phyloP scores from a whole-genome alignment of 2,329 filamentous ascomycete species.

The Neofusicoccum sp. region DNA sequence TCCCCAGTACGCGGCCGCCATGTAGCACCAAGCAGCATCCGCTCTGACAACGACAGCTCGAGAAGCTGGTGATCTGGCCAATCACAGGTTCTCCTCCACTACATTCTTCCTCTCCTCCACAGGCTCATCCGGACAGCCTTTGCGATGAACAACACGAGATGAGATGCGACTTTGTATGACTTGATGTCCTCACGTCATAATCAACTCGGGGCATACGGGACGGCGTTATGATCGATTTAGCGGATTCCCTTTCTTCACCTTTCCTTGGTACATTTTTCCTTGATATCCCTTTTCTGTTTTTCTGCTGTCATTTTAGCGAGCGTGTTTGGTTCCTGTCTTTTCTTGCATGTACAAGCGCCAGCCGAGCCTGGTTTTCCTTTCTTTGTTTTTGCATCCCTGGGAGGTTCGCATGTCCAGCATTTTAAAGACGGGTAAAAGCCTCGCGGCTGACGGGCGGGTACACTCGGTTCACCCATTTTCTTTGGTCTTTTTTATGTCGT shows the following conservation, averaged over 20 bases:
- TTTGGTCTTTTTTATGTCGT: constrained; percentile 44
- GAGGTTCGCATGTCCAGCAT: constrained; percentile 49
- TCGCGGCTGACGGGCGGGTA: constrained; percentile 47
- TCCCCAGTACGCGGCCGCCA: constrained; percentile 70
- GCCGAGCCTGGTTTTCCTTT: constrained; percentile 36
- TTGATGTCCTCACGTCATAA: constrained; percentile 46
- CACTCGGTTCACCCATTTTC: constrained; percentile 35
- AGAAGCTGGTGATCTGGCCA: constrained; percentile 46
- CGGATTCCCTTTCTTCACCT: constrained; percentile 40
- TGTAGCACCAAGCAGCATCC: constrained; percentile 66
- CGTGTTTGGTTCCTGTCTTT: constrained; percentile 40
- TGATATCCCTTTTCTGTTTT: constrained; percentile 49
- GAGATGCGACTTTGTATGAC: constrained; percentile 45
- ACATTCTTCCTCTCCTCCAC: neutral
- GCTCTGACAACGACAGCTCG: constrained; percentile 31
- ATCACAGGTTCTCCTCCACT: constrained; percentile 26
- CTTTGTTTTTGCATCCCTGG: constrained; percentile 45
- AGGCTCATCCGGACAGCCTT: constrained; percentile 44
- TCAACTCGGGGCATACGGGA: constrained; percentile 49
- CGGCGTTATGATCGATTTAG: constrained; percentile 56
- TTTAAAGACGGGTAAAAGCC: constrained; percentile 46
- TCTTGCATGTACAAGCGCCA: constrained; percentile 32
- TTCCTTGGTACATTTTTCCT: constrained; percentile 40
- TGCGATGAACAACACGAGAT: constrained; percentile 38
- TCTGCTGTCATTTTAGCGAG: constrained; percentile 48